phyloP scores from a whole-genome alignment of 169 alveolate species.

The Cryptosporidium viatorum region DNA sequence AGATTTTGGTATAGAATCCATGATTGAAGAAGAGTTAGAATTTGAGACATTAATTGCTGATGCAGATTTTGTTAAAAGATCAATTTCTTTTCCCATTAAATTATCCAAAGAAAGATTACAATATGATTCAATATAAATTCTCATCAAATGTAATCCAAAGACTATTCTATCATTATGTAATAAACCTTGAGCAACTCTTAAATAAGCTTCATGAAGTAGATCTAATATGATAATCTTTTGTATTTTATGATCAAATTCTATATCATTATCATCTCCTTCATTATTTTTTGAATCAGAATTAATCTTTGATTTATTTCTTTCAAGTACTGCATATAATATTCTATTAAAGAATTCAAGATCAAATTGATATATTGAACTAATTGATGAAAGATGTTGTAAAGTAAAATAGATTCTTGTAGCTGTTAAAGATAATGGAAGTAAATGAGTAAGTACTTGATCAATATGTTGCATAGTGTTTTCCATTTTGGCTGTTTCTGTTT shows the following conservation, averaged over 20 bases:
- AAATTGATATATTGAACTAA: constrained; percentile 93
- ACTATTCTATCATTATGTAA: constrained; percentile 77
- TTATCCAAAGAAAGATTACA: constrained; percentile 23
- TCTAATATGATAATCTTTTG: constrained; percentile 4
- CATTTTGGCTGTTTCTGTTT: constrained; percentile 90
- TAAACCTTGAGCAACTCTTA: constrained; percentile 47
- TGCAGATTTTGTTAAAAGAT: constrained; percentile 26
- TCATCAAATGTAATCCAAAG: constrained; percentile 40
- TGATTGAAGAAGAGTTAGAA: not conserved
- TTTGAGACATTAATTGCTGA: not conserved
- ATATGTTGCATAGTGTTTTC: constrained; percentile 94
- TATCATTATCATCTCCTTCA: constrained; percentile 14
- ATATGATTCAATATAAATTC: constrained; percentile 37
- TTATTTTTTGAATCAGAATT: constrained; percentile 59
- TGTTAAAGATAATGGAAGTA: constrained; percentile 89
- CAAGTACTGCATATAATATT: constrained; percentile 83
- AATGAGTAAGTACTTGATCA: constrained; percentile 87
- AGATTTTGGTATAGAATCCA: constrained; percentile 18
- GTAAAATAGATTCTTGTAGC: constrained; percentile 89
- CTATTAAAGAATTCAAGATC: constrained; percentile 93
- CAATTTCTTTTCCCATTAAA: constrained; percentile 20
- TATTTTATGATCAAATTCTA: constrained; percentile 16
- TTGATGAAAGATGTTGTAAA: constrained; percentile 86
- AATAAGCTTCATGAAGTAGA: constrained; percentile 32
- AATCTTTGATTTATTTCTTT: not conserved